Base-by-base conservation (phyloP, 305 asterid species). In the Stenogyne calaminthoides region DNA sequence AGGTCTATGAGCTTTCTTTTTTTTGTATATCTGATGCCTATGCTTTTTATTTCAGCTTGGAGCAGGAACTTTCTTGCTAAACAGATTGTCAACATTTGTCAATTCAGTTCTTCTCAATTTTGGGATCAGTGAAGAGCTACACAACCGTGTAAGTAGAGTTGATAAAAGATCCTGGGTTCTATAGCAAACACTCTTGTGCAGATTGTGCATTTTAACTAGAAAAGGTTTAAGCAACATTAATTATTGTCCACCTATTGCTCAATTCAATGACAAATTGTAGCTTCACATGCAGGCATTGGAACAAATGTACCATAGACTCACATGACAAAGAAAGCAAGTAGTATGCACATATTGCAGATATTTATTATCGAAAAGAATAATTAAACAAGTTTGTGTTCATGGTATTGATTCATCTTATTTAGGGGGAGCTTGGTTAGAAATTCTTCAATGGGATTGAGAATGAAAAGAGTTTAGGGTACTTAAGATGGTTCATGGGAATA, bases 41-140 rank as follows among this genome's bases (percentile, higher is more conserved):
- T 67, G 73, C 74, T 22, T 71, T 76, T 36, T 69, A 11, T 77
- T 81, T 79, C 91, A 93, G 98, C 80, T 93, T 82, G 96, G 98
- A 66, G 96, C 96, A 16, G 98, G 98, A 76, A 88, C 98, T 0
- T 88, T 85, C 81, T 77, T 93, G 54, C 85, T 93, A 2, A 89
- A 89, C 58, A 84, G 93, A 5, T 80, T 91, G 71, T 88, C 96
- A 7, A 65, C 66, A 79, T 74, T 89, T 67, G 84, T 88, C 78
- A 89, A 87, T 80, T 89, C 97, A 61, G 64, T 87, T 66, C 86
- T 93, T 52, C 76, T 84, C 76, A 89, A 85, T 80, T 83, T 93
- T 75, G 98, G 98, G 77, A 84, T 93, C 73, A 77, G 81, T 58
- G 91, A 93, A 70, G 98, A 93, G 89, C 85, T 93, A 89, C 96